Conservation (phyloP, 1,139 yeast species). For the Debaryomyces psychrophilus region DNA sequence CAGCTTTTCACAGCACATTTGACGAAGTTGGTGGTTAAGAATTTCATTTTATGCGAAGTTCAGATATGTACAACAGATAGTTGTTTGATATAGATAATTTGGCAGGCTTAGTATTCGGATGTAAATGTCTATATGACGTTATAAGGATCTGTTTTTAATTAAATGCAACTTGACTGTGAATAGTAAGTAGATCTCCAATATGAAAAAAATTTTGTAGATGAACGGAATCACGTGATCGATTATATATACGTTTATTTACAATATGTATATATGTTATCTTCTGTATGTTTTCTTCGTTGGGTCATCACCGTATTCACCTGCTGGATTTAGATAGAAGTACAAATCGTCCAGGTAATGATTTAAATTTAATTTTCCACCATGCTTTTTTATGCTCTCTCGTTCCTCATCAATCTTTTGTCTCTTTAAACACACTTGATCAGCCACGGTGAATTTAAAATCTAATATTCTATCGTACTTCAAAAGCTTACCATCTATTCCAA, state of each 20-base stretch:
- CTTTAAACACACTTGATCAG: conserved; percentile 3
- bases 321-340: conserved; percentile 9
- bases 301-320: conserved; percentile 6
- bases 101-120: background rate
- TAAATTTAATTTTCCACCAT: conserved; percentile 6
- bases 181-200: background rate
- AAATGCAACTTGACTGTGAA: background rate
- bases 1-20: conserved; percentile 90
- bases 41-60: conserved; percentile 60
- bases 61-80: background rate
- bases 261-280: conserved; percentile 5
- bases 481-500: conserved; percentile 33
- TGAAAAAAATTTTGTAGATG: conserved; percentile 2
- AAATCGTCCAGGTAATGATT: conserved; percentile 8
- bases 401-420: conserved; percentile 7
- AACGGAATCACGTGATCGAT: conserved; percentile 5
- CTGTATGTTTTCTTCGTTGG: conserved; percentile 6
- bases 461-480: conserved; percentile 22
- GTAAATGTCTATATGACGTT: background rate
- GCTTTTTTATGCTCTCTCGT: conserved; percentile 3
- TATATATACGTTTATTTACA: conserved; percentile 4
- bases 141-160: background rate
- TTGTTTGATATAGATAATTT: background rate
- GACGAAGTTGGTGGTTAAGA: conserved; percentile 91
- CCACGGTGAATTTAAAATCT: conserved; percentile 10